Conservation (phyloP, 371 early-diverging fungal genomes). For the Funneliformis caledonium region DNA sequence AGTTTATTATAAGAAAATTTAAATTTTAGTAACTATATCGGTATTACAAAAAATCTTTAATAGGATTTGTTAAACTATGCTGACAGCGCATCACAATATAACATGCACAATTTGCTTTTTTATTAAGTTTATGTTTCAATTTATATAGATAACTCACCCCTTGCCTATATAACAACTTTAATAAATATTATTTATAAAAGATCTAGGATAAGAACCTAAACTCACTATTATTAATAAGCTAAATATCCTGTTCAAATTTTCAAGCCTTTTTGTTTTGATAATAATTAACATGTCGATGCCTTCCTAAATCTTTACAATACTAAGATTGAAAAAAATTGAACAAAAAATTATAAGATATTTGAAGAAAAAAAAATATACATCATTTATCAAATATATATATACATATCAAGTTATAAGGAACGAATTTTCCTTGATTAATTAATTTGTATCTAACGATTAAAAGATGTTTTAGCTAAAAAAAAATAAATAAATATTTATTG, state of each 20-base stretch:
- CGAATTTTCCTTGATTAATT: conserved; percentile 22
- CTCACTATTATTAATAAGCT: not conserved
- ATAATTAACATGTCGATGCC: conserved; percentile 45
- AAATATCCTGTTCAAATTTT: conserved; percentile 1
- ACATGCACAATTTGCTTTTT: too few species aligned
- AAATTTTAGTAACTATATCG: too few species aligned
- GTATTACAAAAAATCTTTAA: too few species aligned
- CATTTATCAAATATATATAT: not conserved
- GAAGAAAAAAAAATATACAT: not conserved
- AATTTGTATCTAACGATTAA: not conserved
- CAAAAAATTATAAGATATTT: too few species aligned
- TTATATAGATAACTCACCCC: too few species aligned
- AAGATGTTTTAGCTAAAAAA: not conserved
- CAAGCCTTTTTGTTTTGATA: conserved; percentile 29
- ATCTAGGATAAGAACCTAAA: too few species aligned
- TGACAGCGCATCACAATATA: too few species aligned
- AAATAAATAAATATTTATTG: not conserved
- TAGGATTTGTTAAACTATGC: too few species aligned
- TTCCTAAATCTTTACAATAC: conserved; percentile 30
- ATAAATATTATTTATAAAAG: too few species aligned
- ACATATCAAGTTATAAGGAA: conserved; percentile 24
- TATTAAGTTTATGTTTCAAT: too few species aligned
- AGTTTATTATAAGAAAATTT: too few species aligned
- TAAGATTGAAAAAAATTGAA: not conserved
- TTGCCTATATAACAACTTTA: too few species aligned